Evolutionary conservation across 768 basidiomycete genomes (phyloP).

Genomic region (Trametes gibbosa): DNA sequence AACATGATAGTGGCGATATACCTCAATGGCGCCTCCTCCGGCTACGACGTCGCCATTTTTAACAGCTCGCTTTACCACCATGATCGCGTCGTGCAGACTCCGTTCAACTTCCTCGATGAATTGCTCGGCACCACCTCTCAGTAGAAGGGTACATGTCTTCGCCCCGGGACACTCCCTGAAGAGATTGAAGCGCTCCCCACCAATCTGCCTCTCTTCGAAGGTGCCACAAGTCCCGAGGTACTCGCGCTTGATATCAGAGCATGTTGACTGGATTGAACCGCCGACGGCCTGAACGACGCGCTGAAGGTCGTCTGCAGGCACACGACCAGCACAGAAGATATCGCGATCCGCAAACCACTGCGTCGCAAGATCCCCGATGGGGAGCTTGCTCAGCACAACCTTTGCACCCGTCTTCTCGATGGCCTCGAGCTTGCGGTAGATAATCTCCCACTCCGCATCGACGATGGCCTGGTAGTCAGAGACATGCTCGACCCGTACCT

Average conservation of each 20-base stretch:
- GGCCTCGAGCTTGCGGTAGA: slow-evolving; percentile 94
- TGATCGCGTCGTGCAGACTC: slow-evolving; percentile 96
- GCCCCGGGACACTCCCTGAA: slow-evolving; percentile 92
- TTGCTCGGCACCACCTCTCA: slow-evolving; percentile 96
- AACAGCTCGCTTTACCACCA: slow-evolving; percentile 99
- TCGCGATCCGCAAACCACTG: slow-evolving; percentile 99
- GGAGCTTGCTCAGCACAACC: slow-evolving; percentile 95
- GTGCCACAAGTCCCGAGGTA: slow-evolving; percentile 92
- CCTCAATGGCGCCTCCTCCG: slow-evolving; percentile 96
- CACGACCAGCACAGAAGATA: slow-evolving; percentile 98
- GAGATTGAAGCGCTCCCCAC: slow-evolving; percentile 94
- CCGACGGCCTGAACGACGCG: slow-evolving; percentile 96
- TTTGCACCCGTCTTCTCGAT: slow-evolving; percentile 96
- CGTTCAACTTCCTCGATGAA: slow-evolving; percentile 99
- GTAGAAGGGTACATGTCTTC: slow-evolving; percentile 91
- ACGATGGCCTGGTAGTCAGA: slow-evolving; percentile 99
- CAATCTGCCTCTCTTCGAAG: slow-evolving; percentile 95
- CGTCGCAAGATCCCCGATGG: slow-evolving; percentile 97
- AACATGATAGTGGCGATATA: slow-evolving; percentile 31
- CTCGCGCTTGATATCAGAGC: slow-evolving; percentile 85
- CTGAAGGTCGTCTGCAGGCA: slow-evolving; percentile 84
- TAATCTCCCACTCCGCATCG: slow-evolving; percentile 99
- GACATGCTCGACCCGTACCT: slow-evolving; percentile 94
- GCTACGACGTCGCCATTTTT: slow-evolving; percentile 96
- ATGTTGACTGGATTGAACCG: slow-evolving; percentile 92